Evolutionary conservation across 768 basidiomycete species (phyloP).

Genomic region (Xerocomus potaroensis): DNA sequence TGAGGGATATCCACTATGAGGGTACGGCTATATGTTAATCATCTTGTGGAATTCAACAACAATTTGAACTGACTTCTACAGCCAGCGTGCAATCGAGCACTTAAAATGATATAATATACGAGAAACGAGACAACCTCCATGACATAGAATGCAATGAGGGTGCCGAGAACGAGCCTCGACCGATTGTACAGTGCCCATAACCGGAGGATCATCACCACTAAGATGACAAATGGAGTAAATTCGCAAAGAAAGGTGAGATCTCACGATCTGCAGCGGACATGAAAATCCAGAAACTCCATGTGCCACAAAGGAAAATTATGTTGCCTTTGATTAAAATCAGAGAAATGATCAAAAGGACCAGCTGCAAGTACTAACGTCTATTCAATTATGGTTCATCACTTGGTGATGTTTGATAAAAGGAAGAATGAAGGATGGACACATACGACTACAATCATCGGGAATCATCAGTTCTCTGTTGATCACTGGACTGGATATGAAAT

Average conservation of each 20-base stretch:
- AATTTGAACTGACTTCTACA: no score
- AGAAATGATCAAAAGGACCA: background rate
- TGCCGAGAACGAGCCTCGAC: background rate
- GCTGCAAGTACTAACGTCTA: no score
- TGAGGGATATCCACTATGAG: no score
- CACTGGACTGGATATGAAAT: no score
- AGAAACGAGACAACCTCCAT: background rate
- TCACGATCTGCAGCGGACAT: background rate
- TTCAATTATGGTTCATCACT: no score
- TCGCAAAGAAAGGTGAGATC: background rate
- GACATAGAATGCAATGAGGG: background rate
- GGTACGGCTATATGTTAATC: no score
- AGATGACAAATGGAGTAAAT: background rate
- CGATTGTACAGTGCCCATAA: background rate
- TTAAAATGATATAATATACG: background rate
- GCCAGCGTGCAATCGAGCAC: background rate
- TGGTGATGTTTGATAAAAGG: background rate
- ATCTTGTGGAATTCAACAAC: no score
- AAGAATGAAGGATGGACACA: background rate
- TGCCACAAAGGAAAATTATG: background rate
- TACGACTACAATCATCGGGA: background rate
- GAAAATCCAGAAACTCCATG: background rate
- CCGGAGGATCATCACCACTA: background rate
- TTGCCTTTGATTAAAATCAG: background rate
- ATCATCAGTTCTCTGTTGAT: no score